Evolutionary conservation across 2,329 filamentous ascomycete genomes (phyloP), one percentile per base, ranked within the genome.

Genomic region (Botrytis fabae): DNA sequence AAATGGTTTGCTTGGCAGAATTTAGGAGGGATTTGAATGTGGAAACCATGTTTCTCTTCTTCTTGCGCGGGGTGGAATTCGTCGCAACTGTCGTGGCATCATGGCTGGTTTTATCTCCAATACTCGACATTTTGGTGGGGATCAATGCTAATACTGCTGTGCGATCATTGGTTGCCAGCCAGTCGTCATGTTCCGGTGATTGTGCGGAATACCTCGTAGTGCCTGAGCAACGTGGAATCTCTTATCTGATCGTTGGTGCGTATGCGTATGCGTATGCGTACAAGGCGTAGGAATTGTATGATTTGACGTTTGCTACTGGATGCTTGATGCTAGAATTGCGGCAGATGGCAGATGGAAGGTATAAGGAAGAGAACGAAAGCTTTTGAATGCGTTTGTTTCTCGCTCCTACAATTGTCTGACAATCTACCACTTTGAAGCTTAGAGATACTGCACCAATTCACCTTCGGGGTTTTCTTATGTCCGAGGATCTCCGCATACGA

Each of bases 21-120:
- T 72, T 75, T 22, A 81, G 54, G 3, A 80, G 70, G 1, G 77
- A 78, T 69, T 78, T 80, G 73, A 81, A 77, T 14, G 75, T 74
- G 2, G 75, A 68, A 20, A 78, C 72, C 78, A 80, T 80, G 20
- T 63, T 76, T 70, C 66, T 74, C 28, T 66, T 74, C 44, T 71
- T 74, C 44, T 57, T 71, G 60, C 60, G 69, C 20, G 69, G 46
- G 35, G 22, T 38, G 16, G 35, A 32, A 22, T 22, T 10, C n/a
- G n/a, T 28, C 16, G 35, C 25, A 32, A 40, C 7, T 48, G 20
- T 64, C 38, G 57, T 69, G 71, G 65, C 38, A 66, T 69, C 16
- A 28, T 22, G 57, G 63, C 38, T 51, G 22, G 25, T 69, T 72
- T 72, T 72, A 61, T 72, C 40, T 61, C 44, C 42, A 38, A 20